Evolutionary conservation across 176 grass and related monocot species (phyloP).

Genomic region (Saccharum spontaneum): DNA sequence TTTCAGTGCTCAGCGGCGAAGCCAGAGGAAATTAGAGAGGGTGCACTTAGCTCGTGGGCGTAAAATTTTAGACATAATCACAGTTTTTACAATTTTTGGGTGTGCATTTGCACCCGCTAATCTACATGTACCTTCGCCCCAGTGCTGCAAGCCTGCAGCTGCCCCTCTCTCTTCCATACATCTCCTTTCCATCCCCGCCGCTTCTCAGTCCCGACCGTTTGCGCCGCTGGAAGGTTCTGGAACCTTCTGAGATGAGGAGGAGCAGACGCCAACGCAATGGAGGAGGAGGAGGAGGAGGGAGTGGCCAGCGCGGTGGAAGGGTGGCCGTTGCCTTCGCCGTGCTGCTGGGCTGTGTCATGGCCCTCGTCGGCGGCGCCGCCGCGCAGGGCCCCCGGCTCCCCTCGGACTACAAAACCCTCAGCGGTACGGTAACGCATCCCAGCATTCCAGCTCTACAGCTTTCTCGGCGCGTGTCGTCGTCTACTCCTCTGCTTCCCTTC

Average conservation of each 20-base stretch:
- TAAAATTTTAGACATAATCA: no score
- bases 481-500: neutral
- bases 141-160: neutral
- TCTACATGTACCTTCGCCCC: no score
- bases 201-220: neutral
- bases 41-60: no score
- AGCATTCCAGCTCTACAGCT: neutral
- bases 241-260: slow-evolving; percentile 39
- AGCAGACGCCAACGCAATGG: neutral
- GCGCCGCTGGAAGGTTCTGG: neutral
- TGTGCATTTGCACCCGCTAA: no score
- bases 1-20: no score
- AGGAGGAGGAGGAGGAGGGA: slow-evolving; percentile 31
- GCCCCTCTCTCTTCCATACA: neutral
- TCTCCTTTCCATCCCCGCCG: neutral
- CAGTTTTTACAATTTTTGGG: no score
- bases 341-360: slow-evolving; percentile 21
- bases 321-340: slow-evolving; percentile 18
- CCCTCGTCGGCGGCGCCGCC: slow-evolving; percentile 28
- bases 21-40: no score
- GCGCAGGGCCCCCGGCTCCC: slow-evolving; percentile 29
- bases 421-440: slow-evolving; percentile 32
- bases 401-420: slow-evolving; percentile 54
- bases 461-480: neutral
- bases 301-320: neutral